phyloP scores from a whole-genome alignment of 345 rosid genomes.

The Cardiospermum halicacabum region DNA sequence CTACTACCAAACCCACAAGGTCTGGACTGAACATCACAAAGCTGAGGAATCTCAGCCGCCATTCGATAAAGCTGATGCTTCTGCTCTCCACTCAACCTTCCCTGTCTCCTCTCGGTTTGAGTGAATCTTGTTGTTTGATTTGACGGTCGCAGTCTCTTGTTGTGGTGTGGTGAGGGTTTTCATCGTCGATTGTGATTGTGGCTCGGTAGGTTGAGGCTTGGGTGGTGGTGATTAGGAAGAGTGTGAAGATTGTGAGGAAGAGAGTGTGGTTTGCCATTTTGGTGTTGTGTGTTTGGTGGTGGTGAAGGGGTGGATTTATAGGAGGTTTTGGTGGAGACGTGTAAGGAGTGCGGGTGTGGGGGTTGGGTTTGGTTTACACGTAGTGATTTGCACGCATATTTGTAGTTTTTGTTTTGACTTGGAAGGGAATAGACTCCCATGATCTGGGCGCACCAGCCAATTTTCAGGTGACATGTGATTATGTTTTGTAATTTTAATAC shows the following conservation, averaged over 20 bases:
- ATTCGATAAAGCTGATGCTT: background rate
- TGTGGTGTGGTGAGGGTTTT: background rate
- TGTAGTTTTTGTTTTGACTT: too few relatives aligned
- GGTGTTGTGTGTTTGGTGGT: background rate
- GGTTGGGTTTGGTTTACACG: slow-evolving; percentile 27
- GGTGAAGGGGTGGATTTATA: too few relatives aligned
- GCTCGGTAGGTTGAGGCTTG: slow-evolving; percentile 30
- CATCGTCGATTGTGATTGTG: slow-evolving; percentile 17
- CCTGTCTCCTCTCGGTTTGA: slow-evolving; percentile 9
- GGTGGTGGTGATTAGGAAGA: slow-evolving; percentile 22
- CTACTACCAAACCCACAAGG: slow-evolving; percentile 10
- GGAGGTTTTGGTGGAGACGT: background rate
- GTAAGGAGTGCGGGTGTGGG: background rate
- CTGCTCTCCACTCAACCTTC: background rate
- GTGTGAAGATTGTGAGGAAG: slow-evolving; percentile 17
- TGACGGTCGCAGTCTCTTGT: slow-evolving; percentile 18
- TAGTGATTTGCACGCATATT: too few relatives aligned
- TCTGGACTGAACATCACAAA: slow-evolving; percentile 14
- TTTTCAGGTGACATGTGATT: too few relatives aligned
- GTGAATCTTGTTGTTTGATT: slow-evolving; percentile 27
- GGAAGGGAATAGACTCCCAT: too few relatives aligned
- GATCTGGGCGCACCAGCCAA: too few relatives aligned
- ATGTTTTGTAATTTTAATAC: too few relatives aligned
- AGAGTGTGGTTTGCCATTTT: slow-evolving; percentile 31
- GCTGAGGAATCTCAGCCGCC: slow-evolving; percentile 17